These are phyloP conservation scores for Pseudocercospora eumusae DNA, from an alignment of 2,329 filamentous ascomycete species.

Conservation along the genomic window DNA sequence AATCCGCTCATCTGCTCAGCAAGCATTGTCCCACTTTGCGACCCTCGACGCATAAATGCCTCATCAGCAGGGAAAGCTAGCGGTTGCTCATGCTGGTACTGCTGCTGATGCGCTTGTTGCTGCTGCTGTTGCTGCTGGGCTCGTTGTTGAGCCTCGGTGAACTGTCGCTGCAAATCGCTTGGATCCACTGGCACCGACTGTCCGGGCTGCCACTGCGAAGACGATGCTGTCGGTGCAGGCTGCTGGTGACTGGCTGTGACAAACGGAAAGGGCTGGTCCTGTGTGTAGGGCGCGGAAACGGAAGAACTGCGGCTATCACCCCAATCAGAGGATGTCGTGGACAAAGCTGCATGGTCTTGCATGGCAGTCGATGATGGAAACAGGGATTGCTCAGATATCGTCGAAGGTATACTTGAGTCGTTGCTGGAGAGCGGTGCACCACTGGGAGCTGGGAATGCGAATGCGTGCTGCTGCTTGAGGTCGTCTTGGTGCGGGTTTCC, in stretches of 20 bases:
- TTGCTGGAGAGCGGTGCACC: constrained; percentile 33
- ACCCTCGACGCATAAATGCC: constrained; percentile 36
- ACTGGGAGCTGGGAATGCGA: constrained; percentile 26
- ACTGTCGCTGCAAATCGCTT: constrained; percentile 38
- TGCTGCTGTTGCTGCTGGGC: constrained; percentile 26
- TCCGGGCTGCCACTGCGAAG: constrained; percentile 41
- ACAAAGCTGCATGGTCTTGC: constrained; percentile 30
- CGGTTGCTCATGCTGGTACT: constrained; percentile 34
- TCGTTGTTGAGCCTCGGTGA: constrained; percentile 36
- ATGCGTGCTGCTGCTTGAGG: constrained; percentile 29
- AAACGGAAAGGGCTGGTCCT: constrained; percentile 7
- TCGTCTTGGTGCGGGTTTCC: constrained; percentile 29
- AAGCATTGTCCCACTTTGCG: constrained; percentile 36
- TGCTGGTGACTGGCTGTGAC: constrained; percentile 19
- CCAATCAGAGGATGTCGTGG: constrained; percentile 36
- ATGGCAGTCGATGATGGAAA: constrained; percentile 32
- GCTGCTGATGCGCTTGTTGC: constrained; percentile 24
- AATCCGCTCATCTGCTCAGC: constrained; percentile 42
- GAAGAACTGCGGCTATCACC: constrained; percentile 39
- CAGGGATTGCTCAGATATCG: constrained; percentile 32
- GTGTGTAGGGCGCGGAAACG: constrained; percentile 26
- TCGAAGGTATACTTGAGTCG: constrained; percentile 35
- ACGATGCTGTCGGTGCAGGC: constrained; percentile 16
- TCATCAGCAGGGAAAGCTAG: constrained; percentile 39
- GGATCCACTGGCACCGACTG: constrained; percentile 42